A percentile compares a stretch with the other conserved stretches of the same genome.
These are phyloP conservation scores for Fraxinus albicans DNA, from an alignment of 305 asterid genomes.

Conservation along the genomic window DNA sequence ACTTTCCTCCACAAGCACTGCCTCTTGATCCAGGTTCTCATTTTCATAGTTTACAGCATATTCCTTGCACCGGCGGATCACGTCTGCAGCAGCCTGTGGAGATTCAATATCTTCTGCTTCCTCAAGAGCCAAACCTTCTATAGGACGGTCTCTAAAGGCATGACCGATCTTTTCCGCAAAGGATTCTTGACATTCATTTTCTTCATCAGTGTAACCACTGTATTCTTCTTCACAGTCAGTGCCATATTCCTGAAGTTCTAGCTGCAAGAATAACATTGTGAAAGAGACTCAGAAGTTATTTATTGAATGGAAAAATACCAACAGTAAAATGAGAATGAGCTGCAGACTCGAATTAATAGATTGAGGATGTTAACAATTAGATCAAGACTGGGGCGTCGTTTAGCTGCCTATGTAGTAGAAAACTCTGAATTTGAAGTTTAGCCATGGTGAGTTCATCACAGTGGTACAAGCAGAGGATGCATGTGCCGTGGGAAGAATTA, in stretches of 20 bases:
- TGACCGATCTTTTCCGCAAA: conserved; percentile 60
- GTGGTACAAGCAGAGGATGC: not conserved
- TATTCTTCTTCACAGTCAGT: conserved; percentile 57
- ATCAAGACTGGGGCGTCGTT: not conserved
- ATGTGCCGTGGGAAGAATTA: not conserved
- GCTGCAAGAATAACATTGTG: conserved; percentile 41
- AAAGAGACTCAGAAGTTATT: conserved; percentile 21
- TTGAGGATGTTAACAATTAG: not conserved
- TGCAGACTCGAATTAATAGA: not conserved
- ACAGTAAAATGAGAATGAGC: not conserved
- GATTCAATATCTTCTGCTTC: conserved; percentile 39
- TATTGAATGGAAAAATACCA: not conserved
- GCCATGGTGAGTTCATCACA: not conserved
- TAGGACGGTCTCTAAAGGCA: conserved; percentile 45
- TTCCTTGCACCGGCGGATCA: conserved; percentile 58
- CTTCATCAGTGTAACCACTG: conserved; percentile 38
- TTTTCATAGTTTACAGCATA: conserved; percentile 69
- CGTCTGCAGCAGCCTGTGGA: conserved; percentile 34
- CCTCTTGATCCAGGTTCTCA: conserved; percentile 35
- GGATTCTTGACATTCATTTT: conserved; percentile 51
- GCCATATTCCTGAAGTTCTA: conserved; percentile 80
- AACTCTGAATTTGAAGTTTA: not conserved
- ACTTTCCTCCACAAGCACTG: conserved; percentile 57
- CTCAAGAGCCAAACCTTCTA: conserved; percentile 32
- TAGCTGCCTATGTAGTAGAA: not conserved